Evolutionary conservation across 768 basidiomycete genomes (phyloP).

Genomic region (Russula abietina): DNA sequence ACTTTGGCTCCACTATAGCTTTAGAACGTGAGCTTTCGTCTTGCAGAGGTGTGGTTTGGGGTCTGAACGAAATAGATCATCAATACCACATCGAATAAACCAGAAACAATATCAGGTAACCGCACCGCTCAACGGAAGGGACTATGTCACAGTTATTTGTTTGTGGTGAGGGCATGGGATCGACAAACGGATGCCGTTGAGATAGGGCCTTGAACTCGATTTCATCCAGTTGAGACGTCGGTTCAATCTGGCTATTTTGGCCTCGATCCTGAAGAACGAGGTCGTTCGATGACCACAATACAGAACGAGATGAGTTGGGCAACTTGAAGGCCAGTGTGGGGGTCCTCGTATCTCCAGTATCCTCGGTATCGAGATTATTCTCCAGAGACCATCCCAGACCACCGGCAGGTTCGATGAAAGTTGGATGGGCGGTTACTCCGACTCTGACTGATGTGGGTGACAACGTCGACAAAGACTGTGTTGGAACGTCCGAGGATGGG

Average conservation of each 20-base stretch:
- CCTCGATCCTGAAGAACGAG: not conserved
- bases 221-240: conserved; percentile 20
- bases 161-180: not conserved
- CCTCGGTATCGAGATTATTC: not conserved
- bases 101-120: not conserved
- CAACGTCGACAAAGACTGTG: not conserved
- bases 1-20: not conserved
- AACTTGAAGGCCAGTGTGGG: not conserved
- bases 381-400: not conserved
- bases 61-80: conserved; percentile 1
- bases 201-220: conserved; percentile 2
- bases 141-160: not conserved
- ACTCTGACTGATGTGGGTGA: not conserved
- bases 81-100: not conserved
- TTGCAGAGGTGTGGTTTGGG: not conserved
- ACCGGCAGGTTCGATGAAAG: not conserved
- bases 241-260: conserved; percentile 14
- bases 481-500: not conserved
- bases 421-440: not conserved
- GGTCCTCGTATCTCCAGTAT: not conserved
- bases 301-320: not conserved
- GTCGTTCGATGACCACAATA: not conserved
- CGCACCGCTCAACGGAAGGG: conserved; percentile 3
- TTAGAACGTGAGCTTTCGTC: not conserved
- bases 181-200: not conserved